A percentile compares a stretch with the other conserved stretches of the same genome.
phyloP scores from a whole-genome alignment of 192 early-diverging fungal species.

The Backusella liffmaniae region DNA sequence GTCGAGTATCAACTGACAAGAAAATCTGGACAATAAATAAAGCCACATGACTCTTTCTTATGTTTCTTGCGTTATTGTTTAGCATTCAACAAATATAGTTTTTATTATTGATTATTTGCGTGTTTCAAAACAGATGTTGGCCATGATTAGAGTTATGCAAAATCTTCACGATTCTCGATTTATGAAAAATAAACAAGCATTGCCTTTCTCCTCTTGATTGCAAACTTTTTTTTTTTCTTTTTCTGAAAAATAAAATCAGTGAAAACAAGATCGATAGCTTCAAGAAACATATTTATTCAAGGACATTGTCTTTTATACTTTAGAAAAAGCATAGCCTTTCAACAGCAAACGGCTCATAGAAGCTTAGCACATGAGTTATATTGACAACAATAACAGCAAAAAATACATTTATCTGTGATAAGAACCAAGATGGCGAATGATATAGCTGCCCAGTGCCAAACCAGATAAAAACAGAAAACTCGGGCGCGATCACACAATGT shows the following conservation, averaged over 20 bases:
- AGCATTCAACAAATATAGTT: neutral
- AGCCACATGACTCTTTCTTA: neutral
- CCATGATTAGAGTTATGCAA: neutral
- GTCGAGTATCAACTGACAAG: neutral
- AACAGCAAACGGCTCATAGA: neutral
- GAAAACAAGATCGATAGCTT: neutral
- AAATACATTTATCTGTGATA: neutral
- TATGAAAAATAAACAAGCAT: neutral
- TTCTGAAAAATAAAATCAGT: neutral
- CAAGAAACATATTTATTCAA: neutral
- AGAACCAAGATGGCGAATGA: neutral
- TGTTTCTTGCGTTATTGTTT: neutral
- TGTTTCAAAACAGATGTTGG: neutral
- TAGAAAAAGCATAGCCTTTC: neutral
- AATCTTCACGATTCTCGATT: neutral
- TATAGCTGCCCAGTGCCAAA: neutral
- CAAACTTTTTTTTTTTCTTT: neutral
- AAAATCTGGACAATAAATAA: neutral
- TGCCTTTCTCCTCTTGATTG: neutral
- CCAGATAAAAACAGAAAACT: neutral
- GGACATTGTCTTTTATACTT: neutral
- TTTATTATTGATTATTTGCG: neutral
- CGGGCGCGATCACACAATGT: neutral
- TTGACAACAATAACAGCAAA: neutral
- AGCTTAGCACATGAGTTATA: neutral